Evolutionary conservation across 345 rosid species (phyloP).

Genomic region (Lepidium sativum): DNA sequence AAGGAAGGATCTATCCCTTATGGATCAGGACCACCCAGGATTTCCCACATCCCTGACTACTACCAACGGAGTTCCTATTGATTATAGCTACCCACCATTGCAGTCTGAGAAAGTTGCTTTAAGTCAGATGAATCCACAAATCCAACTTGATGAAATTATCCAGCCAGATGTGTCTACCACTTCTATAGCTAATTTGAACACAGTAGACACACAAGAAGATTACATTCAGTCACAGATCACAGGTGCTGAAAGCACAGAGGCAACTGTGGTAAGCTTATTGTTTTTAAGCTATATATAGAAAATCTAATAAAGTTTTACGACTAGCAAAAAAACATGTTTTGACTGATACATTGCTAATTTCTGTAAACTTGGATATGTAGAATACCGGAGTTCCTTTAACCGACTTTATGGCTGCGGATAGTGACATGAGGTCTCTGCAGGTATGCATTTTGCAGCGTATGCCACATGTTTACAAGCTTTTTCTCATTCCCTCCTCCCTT

Average conservation of each 20-base stretch:
- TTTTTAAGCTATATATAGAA: not conserved
- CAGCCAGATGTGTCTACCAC: slow-evolving; percentile 19
- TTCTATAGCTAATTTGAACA: slow-evolving; percentile 11
- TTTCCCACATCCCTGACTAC: slow-evolving; percentile 50
- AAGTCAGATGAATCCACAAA: slow-evolving; percentile 19
- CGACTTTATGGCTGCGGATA: slow-evolving; percentile 18
- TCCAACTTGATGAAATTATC: slow-evolving; percentile 19
- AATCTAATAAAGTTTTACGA: not conserved
- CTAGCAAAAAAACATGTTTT: not conserved
- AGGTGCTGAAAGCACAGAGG: slow-evolving; percentile 22
- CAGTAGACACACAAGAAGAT: slow-evolving; percentile 13
- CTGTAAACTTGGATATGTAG: slow-evolving; percentile 22
- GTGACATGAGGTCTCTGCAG: slow-evolving; percentile 23
- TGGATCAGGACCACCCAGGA: slow-evolving; percentile 90
- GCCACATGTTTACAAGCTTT: slow-evolving; percentile 7
- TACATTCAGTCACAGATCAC: slow-evolving; percentile 21
- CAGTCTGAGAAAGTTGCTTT: slow-evolving; percentile 30
- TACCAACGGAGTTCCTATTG: slow-evolving; percentile 39
- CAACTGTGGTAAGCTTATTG: slow-evolving; percentile 19
- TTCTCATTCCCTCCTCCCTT: too few species aligned
- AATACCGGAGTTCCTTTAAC: slow-evolving; percentile 25
- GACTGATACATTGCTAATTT: not conserved
- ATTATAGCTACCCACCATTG: slow-evolving; percentile 34
- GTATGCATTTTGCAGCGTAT: slow-evolving; percentile 17
- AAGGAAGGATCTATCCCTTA: slow-evolving; percentile 73